Percentiles rank a stretch among this genome's conserved stretches.
These are phyloP conservation scores for Pyrus bretschneideri DNA, from an alignment of 306 rosid genomes.

Conservation along the genomic window DNA sequence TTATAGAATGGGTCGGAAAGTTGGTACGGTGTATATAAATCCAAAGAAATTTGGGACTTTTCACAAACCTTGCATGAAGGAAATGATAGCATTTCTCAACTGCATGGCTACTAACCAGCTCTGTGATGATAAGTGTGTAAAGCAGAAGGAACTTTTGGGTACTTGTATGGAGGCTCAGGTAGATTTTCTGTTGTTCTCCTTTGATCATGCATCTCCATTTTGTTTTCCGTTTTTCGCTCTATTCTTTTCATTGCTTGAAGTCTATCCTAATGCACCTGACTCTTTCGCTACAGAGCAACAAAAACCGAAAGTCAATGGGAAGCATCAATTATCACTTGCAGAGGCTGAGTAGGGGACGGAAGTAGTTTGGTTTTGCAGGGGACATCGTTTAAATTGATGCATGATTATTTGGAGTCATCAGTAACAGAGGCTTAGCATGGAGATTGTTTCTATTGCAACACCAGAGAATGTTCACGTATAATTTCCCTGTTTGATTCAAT, in stretches of 20 bases:
- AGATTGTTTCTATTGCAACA: conserved; percentile 9
- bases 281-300: conserved; percentile 46
- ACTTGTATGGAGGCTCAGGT: conserved; percentile 80
- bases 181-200: conserved; percentile 3
- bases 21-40: conserved; percentile 54
- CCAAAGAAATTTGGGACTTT: conserved; percentile 66
- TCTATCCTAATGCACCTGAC: conserved; percentile 1
- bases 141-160: conserved; percentile 52
- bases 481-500: not conserved
- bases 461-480: conserved; percentile 14
- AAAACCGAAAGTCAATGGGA: conserved; percentile 65
- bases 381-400: not conserved
- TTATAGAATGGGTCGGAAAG: conserved; percentile 69
- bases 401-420: conserved; percentile 4
- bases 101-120: conserved; percentile 52
- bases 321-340: conserved; percentile 84
- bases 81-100: conserved; percentile 67
- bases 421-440: conserved; percentile 16
- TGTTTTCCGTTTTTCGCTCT: not conserved
- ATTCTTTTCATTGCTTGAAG: not conserved
- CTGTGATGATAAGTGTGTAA: conserved; percentile 37
- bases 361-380: conserved; percentile 32
- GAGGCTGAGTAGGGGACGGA: conserved; percentile 83
- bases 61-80: conserved; percentile 90
- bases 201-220: not conserved